Conservation (phyloP, 768 basidiomycete genomes). For the Tremella fuciformis region DNA sequence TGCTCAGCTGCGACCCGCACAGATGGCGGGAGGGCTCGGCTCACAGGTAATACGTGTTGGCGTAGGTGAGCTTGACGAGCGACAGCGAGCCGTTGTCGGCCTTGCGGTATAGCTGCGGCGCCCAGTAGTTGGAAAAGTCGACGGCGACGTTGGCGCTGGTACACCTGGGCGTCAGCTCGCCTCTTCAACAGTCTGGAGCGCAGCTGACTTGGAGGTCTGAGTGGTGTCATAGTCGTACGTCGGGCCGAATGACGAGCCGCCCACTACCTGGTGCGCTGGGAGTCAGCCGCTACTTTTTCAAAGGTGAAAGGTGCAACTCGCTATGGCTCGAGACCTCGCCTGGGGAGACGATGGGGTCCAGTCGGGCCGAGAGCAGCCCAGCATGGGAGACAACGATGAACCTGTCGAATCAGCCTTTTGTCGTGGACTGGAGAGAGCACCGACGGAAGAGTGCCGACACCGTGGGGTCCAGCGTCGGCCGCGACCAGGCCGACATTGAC, state of each 20-base stretch:
- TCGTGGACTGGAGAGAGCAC: background rate
- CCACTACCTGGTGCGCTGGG: constrained; percentile 29
- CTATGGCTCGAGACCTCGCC: constrained; percentile 29
- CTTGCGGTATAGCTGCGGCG: constrained; percentile 22
- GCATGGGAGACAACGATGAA: constrained; percentile 24
- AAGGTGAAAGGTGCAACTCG: constrained; percentile 9
- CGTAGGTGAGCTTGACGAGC: constrained; percentile 5
- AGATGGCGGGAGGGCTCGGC: background rate
- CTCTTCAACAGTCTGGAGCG: background rate
- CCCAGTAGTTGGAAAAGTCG: constrained; percentile 39
- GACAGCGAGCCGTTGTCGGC: background rate
- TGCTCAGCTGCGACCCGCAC: background rate
- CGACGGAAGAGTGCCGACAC: background rate
- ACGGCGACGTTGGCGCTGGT: constrained; percentile 28
- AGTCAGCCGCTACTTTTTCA: background rate
- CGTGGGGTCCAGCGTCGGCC: background rate
- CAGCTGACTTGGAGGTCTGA: constrained; percentile 60
- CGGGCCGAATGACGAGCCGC: constrained; percentile 23
- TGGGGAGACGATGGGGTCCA: constrained; percentile 32
- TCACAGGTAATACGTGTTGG: constrained; percentile 5
- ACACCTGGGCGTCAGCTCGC: constrained; percentile 10
- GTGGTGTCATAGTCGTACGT: constrained; percentile 18
- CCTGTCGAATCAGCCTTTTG: constrained; percentile 1
- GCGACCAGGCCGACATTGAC: background rate
- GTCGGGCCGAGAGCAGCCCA: constrained; percentile 15